These are phyloP conservation scores for Ceratobasidium sp. DNA, from an alignment of 1,284 basidiomycete species.

Conservation along the genomic window DNA sequence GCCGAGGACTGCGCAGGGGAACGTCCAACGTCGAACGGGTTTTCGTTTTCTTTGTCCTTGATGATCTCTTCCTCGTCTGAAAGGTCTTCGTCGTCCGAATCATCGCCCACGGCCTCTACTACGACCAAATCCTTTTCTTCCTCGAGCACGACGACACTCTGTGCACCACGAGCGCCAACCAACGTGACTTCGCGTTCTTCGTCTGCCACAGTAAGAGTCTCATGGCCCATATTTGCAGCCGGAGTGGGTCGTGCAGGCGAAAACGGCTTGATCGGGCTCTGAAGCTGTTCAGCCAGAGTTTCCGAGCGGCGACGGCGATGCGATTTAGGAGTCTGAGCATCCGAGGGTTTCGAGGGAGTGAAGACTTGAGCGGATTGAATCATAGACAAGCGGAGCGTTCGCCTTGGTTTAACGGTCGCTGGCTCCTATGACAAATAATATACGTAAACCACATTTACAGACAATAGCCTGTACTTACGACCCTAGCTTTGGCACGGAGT, in stretches of 20 bases:
- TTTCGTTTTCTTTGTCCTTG: conserved; percentile 44
- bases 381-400: conserved; percentile 76
- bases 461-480: conserved; percentile 38
- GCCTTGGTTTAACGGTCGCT: conserved; percentile 56
- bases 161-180: conserved; percentile 65
- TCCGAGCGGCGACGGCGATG: conserved; percentile 50
- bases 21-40: conserved; percentile 40
- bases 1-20: conserved; percentile 23
- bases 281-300: conserved; percentile 54
- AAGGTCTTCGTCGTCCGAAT: conserved; percentile 45
- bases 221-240: conserved; percentile 55
- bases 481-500: conserved; percentile 59
- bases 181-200: conserved; percentile 68
- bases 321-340: conserved; percentile 53
- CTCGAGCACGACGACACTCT: conserved; percentile 74
- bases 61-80: conserved; percentile 34
- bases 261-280: conserved; percentile 49
- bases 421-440: conserved; percentile 47
- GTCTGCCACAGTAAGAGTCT: conserved; percentile 45
- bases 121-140: conserved; percentile 79
- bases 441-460: conserved; percentile 30
- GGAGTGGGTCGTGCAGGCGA: conserved; percentile 43
- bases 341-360: conserved; percentile 62
- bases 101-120: conserved; percentile 70
- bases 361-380: conserved; percentile 79